Evolutionary conservation across 768 basidiomycete genomes (phyloP), one percentile per base, ranked within the genome.

Genomic region (Rhodosporidiobolus odoratus): DNA sequence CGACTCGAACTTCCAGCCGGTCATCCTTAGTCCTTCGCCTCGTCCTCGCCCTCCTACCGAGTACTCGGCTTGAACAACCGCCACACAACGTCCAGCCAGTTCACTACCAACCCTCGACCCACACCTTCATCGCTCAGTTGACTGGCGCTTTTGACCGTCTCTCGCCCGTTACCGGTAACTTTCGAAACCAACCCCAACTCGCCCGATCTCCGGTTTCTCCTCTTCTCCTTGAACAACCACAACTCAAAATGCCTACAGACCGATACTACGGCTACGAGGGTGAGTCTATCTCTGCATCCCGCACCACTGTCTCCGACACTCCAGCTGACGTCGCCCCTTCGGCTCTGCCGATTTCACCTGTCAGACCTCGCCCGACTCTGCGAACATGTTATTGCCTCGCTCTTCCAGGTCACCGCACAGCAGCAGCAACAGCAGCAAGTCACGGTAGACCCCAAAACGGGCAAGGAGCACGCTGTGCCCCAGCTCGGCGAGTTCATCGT

Each of bases 401-500:
- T 73, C 52, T 73, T 73, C 58, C 45, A 59, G 47, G 37, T 65
- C 45, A 58, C 56, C 6, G 41, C 57, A 8, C 54, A 40, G 17
- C 65, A 65, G 47, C 56, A 53, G n/a, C 50, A 59, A 35, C 60
- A 63, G 35, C 48, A 50, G 48, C 48, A 50, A 50, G 21, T 25
- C 21, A 47, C 32, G 2, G 50, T 35, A 21, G 59, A 56, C 56
- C 0, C 72, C 56, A 60, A 65, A 34, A n/a, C n/a, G n/a, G n/a
- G n/a, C n/a, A 67, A 58, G 30, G 38, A 53, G 17, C 43, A 35
- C 53, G 58, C 37, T 32, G 58, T 60, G 0, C 73, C 73, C 13
- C 62, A 66, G 8, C 66, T 74, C 40, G 73, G 73, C 48, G 73
- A 74, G 58, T 74, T 74, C 69, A 74, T 74, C 69, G 73, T 74